Conservation (phyloP, 2,329 filamentous ascomycete genomes). For the Aspergillus candidus region DNA sequence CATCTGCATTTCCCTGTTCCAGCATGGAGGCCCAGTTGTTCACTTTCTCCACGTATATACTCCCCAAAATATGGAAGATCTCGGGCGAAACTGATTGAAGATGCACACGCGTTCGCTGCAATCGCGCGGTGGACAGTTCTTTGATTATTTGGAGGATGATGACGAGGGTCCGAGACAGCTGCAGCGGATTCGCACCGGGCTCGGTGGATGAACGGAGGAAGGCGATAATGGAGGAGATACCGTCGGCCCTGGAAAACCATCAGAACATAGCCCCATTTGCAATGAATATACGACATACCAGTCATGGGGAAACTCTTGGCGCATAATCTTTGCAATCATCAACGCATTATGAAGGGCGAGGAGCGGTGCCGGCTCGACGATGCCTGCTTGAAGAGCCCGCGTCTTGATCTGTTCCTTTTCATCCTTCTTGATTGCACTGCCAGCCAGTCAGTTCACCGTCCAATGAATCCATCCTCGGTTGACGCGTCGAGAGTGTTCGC, state of each 20-base stretch:
- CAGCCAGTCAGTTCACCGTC: conserved; percentile 12
- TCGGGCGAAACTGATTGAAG: conserved; percentile 76
- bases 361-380: conserved; percentile 67
- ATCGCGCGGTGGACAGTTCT: conserved; percentile 73
- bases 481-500: not conserved
- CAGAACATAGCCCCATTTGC: conserved; percentile 1
- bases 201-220: conserved; percentile 55
- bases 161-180: conserved; percentile 66
- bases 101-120: conserved; percentile 67
- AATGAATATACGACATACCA: conserved; percentile 51
- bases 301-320: conserved; percentile 81
- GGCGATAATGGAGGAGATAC: conserved; percentile 51
- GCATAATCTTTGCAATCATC: conserved; percentile 77
- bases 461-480: not conserved
- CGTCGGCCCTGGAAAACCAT: conserved; percentile 38
- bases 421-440: conserved; percentile 54
- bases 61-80: conserved; percentile 70
- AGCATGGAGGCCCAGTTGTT: conserved; percentile 61
- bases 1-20: conserved; percentile 52
- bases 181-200: conserved; percentile 53
- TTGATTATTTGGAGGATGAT: conserved; percentile 83
- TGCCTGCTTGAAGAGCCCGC: conserved; percentile 66
- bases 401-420: conserved; percentile 74
- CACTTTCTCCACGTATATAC: conserved; percentile 71
- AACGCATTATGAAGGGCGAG: conserved; percentile 85